These are phyloP conservation scores for Cutaneotrichosporon cavernicola DNA, from an alignment of 1,284 basidiomycete species.

Conservation along the genomic window DNA sequence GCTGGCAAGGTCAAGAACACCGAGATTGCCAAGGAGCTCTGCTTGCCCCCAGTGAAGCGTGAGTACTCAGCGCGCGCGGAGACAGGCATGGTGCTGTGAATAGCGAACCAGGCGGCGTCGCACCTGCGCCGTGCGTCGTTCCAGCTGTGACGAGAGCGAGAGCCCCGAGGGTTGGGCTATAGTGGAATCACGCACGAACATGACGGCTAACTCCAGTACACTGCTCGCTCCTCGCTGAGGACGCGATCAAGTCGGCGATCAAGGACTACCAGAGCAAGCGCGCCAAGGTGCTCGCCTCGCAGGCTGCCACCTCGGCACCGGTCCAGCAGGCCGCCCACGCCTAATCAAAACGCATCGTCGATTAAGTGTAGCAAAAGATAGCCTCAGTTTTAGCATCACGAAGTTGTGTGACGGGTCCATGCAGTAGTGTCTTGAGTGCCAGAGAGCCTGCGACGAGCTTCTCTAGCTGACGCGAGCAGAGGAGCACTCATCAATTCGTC, in stretches of 20 bases:
- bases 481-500: neutral
- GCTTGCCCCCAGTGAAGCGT: constrained; percentile 93
- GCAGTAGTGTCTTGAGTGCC: constrained; percentile 1
- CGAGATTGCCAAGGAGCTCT: constrained; percentile 95
- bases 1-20: constrained; percentile 98
- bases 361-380: constrained; percentile 12
- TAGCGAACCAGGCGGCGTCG: neutral
- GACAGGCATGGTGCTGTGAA: too few species aligned
- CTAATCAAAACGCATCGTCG: constrained; percentile 9
- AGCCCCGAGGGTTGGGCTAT: neutral
- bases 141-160: neutral
- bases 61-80: constrained; percentile 58
- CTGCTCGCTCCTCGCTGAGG: constrained; percentile 87
- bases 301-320: constrained; percentile 13
- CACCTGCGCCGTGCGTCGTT: neutral
- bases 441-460: neutral
- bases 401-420: constrained; percentile 3
- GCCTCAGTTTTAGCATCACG: neutral
- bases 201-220: constrained; percentile 49
- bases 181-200: neutral
- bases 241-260: constrained; percentile 92
- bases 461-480: neutral
- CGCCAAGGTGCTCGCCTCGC: constrained; percentile 27
- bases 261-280: constrained; percentile 86
- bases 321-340: constrained; percentile 18